Percentiles rank a stretch among this genome's conserved stretches.
Conservation (phyloP, 2,329 filamentous ascomycete species). For the Ophiostoma sp. region DNA sequence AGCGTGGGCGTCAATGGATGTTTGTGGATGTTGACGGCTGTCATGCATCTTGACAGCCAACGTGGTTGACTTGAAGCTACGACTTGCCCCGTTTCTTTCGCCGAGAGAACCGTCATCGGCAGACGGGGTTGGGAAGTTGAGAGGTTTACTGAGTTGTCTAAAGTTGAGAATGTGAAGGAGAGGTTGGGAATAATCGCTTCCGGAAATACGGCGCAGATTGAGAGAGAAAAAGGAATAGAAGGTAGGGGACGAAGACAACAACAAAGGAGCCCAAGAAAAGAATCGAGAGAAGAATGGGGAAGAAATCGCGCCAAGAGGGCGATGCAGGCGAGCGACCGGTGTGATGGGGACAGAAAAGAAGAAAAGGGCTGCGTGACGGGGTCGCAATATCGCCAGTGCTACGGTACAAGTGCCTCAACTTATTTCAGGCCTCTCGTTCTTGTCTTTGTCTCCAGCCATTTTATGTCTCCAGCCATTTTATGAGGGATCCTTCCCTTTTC, state of each 20-base stretch:
- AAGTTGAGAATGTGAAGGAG: background rate
- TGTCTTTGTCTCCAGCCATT: background rate
- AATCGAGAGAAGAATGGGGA: background rate
- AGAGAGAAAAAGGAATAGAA: background rate
- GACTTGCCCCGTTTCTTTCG: background rate
- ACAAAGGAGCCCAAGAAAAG: background rate
- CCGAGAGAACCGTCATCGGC: background rate
- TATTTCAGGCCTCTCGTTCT: background rate
- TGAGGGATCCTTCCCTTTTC: background rate
- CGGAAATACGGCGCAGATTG: constrained; percentile 8
- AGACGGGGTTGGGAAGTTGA: background rate
- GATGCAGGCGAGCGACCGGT: background rate
- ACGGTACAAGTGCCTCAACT: background rate
- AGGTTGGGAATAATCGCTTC: background rate
- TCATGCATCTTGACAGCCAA: background rate
- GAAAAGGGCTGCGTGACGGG: background rate
- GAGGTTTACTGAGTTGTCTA: background rate
- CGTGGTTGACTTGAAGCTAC: background rate
- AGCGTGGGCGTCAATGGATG: background rate
- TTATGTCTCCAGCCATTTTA: background rate
- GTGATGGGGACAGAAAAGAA: background rate
- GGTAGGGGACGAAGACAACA: background rate
- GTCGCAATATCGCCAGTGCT: background rate
- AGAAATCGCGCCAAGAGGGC: constrained; percentile 1
- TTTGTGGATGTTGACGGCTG: background rate